Percentiles rank a stretch among this genome's conserved stretches.
Conservation (phyloP, 2,329 filamentous ascomycete genomes). For the Scedosporium minutisporum region DNA sequence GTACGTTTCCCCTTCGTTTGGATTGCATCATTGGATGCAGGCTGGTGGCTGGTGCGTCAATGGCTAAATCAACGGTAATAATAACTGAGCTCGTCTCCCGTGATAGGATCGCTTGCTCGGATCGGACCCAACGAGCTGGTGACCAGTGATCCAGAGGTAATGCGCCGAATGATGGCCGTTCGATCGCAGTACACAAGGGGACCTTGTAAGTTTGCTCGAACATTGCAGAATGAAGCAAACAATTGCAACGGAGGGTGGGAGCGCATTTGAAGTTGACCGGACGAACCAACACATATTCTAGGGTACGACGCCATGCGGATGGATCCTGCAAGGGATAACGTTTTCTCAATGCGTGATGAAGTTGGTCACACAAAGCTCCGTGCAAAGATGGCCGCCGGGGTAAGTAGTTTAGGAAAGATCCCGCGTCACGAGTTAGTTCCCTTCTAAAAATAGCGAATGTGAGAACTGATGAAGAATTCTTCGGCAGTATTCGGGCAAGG, state of each 20-base stretch:
- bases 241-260: constrained; percentile 11
- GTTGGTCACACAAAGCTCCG: constrained; percentile 29
- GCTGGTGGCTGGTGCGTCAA: too few relatives aligned
- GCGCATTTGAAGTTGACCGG: too few relatives aligned
- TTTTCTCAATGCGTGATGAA: constrained; percentile 41
- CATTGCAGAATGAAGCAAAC: constrained; percentile 21
- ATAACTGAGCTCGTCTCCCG: neutral
- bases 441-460: neutral
- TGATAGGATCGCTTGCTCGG: constrained; percentile 24
- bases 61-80: neutral
- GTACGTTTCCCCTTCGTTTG: constrained; percentile 8
- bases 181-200: constrained; percentile 23
- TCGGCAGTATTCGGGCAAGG: constrained; percentile 23
- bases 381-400: constrained; percentile 39
- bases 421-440: too few relatives aligned
- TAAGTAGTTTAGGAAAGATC: constrained; percentile 12
- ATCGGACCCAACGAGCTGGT: constrained; percentile 32
- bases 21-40: too few relatives aligned
- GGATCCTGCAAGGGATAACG: constrained; percentile 42
- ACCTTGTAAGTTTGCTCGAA: constrained; percentile 13
- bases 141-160: constrained; percentile 27
- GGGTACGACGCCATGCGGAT: constrained; percentile 40
- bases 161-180: constrained; percentile 26
- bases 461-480: neutral
- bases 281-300: constrained; percentile 2